Evolutionary conservation across 1,284 basidiomycete genomes (phyloP).

Genomic region (Sporisorium iseilematis-ciliati): DNA sequence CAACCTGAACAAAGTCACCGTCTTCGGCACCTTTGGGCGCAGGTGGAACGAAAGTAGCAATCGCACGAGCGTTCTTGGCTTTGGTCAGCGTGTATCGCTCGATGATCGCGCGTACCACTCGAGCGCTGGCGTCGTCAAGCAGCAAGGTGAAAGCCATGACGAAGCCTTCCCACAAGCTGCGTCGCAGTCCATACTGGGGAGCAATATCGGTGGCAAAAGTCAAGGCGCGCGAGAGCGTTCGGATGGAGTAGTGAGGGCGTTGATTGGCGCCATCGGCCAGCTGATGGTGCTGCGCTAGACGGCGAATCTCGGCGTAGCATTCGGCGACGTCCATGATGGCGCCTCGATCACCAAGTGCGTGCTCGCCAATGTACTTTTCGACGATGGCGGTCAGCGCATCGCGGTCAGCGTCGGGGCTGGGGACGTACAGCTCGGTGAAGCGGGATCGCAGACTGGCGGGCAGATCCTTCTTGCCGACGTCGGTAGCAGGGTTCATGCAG

Average conservation of each 20-base stretch:
- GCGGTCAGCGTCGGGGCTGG: slow-evolving; percentile 89
- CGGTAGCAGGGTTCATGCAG: slow-evolving; percentile 99
- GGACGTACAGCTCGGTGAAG: slow-evolving; percentile 96
- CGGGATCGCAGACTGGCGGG: slow-evolving; percentile 88
- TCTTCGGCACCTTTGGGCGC: slow-evolving; percentile 43
- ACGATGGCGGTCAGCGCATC: slow-evolving; percentile 91
- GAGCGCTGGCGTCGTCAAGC: slow-evolving; percentile 81
- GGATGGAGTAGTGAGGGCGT: slow-evolving; percentile 97
- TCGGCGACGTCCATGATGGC: slow-evolving; percentile 91
- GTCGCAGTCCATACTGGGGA: slow-evolving; percentile 78
- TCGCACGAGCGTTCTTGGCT: slow-evolving; percentile 77
- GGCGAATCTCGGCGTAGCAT: slow-evolving; percentile 86
- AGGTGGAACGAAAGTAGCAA: slow-evolving; percentile 59
- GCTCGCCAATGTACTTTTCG: slow-evolving; percentile 87
- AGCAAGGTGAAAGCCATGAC: slow-evolving; percentile 98
- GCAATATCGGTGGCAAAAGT: slow-evolving; percentile 90
- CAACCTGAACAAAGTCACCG: slow-evolving; percentile 77
- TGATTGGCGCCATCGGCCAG: slow-evolving; percentile 95
- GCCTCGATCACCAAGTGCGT: slow-evolving; percentile 85
- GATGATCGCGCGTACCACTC: slow-evolving; percentile 78
- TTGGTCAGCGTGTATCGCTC: slow-evolving; percentile 84
- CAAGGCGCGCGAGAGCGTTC: slow-evolving; percentile 90
- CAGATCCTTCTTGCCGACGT: slow-evolving; percentile 97
- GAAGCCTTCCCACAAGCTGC: slow-evolving; percentile 94
- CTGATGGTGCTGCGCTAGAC: slow-evolving; percentile 81